Evolutionary conservation across 768 basidiomycete genomes (phyloP).

Genomic region (Vishniacozyma victoriae): DNA sequence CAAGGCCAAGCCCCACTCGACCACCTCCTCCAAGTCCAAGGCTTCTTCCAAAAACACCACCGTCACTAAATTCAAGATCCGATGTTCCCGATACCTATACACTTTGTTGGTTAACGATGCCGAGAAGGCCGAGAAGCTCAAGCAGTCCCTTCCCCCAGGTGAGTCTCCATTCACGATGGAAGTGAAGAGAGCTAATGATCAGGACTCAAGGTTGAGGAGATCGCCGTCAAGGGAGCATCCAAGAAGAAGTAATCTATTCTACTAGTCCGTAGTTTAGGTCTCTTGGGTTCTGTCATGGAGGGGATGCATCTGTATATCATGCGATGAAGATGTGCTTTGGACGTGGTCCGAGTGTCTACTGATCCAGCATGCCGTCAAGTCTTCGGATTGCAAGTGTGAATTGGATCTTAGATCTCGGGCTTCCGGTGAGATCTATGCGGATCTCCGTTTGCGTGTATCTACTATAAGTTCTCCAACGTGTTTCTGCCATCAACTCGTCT

Average conservation of each 20-base stretch:
- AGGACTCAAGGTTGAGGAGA: conserved; percentile 44
- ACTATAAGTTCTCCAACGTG: no score
- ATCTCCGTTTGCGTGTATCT: no score
- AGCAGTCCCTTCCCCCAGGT: conserved; percentile 93
- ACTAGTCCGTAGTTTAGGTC: not conserved
- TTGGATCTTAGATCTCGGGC: no score
- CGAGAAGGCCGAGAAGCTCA: conserved; percentile 97
- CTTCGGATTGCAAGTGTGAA: no score
- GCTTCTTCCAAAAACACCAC: conserved; percentile 28
- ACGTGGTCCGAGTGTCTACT: no score
- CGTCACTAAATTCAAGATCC: conserved; percentile 93
- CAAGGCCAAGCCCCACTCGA: conserved; percentile 22
- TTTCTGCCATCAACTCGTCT: not conserved
- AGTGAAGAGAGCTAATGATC: not conserved
- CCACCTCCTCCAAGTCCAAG: conserved; percentile 37
- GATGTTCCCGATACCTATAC: conserved; percentile 80
- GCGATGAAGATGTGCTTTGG: no score
- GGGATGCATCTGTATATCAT: no score
- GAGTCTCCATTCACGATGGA: conserved; percentile 39
- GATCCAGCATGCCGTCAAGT: no score
- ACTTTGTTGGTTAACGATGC: conserved; percentile 92
- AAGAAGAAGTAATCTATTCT: conserved; percentile 44
- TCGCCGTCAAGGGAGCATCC: conserved; percentile 39
- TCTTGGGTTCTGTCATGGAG: no score
- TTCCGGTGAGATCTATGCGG: no score